Base-by-base conservation (phyloP, 2,329 filamentous ascomycete genomes). In the Xenoacremonium recifei region DNA sequence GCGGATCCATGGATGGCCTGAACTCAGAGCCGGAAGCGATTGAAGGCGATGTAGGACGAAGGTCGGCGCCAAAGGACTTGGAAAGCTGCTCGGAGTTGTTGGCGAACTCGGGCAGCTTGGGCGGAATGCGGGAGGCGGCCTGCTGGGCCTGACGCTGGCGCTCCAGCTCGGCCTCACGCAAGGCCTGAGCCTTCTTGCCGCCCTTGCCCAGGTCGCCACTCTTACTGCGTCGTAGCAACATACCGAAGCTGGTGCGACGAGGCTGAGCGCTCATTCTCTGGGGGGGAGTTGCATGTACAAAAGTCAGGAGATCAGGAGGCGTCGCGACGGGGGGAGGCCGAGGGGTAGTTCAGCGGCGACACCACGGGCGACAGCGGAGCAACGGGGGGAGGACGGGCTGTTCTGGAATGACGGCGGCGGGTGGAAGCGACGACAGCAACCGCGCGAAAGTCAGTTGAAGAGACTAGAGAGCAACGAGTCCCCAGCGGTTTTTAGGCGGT, bases 181-280 rank as follows among this genome's bases (percentile, higher is more conserved):
- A 54, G 51, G 77, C 71, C 65, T 80, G 74, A 59, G 70, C 72
- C 70, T 82, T 84, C 65, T 76, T 81, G 64, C 71, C 73, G 50
- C 70, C 72, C 54, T 79, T 79, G 54, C 74, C 75, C 44, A 86
- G 63, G 51, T 87, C 82, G 46, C 77, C 77, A 44, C 82, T 86
- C 62, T 86, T 87, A 61, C 77, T 78, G 54, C 84, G 79, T 65
- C 82, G 77, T 49, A 87, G 75, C 60, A 87, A 77, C 66, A 77
- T 76, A 57, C 73, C 72, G 67, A 78, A 68, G 57, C 70, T 76
- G 51, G 73, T 58, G 44, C 61, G 62, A 51, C 58, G 63, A 52
- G 59, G 54, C 40, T 51, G 53, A 43, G 51, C 46, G 54, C 53
- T 62, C 58, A 63, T 64, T 53, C 56, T 65, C 47, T 50, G 41